Evolutionary conservation across 306 rosid species (phyloP).

Genomic region (Elaeagnus macrophylla): DNA sequence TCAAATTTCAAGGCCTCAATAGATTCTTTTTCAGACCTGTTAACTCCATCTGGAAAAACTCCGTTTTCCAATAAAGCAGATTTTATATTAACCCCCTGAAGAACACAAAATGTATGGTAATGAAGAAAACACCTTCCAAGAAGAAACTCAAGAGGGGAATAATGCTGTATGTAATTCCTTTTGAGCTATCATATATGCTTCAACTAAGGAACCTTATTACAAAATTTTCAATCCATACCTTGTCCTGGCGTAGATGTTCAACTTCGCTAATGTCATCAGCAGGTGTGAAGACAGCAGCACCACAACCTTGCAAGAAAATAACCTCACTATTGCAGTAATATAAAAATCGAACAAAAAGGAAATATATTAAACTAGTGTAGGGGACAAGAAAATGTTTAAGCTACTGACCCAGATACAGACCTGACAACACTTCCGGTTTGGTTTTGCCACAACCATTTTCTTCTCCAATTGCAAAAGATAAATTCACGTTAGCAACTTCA

Average conservation of each 20-base stretch:
- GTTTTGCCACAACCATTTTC: conserved; percentile 45
- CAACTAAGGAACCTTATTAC: conserved; percentile 8
- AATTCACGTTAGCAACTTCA: conserved; percentile 34
- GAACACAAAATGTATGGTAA: conserved; percentile 13
- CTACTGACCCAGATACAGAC: conserved; percentile 27
- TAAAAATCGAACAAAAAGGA: conserved; percentile 9
- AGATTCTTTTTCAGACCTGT: conserved; percentile 43
- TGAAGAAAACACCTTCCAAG: not conserved
- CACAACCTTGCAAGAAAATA: conserved; percentile 40
- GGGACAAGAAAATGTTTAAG: not conserved
- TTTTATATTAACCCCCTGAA: conserved; percentile 50
- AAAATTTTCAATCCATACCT: conserved; percentile 37
- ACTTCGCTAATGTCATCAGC: conserved; percentile 24
- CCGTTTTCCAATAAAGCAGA: conserved; percentile 42
- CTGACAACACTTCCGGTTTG: conserved; percentile 51
- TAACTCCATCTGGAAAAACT: conserved; percentile 37
- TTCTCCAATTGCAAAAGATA: conserved; percentile 31
- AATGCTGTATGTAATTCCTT: not conserved
- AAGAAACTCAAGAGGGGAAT: conserved; percentile 3
- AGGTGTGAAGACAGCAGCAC: conserved; percentile 35
- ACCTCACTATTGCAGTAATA: conserved; percentile 15
- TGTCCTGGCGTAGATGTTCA: conserved; percentile 33
- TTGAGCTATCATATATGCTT: conserved; percentile 2
- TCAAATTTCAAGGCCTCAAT: conserved; percentile 57
- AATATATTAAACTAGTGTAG: conserved; percentile 8